Evolutionary conservation across 306 rosid species (phyloP), one percentile per base, ranked within the genome.

Genomic region (Ormosia semicastrata): DNA sequence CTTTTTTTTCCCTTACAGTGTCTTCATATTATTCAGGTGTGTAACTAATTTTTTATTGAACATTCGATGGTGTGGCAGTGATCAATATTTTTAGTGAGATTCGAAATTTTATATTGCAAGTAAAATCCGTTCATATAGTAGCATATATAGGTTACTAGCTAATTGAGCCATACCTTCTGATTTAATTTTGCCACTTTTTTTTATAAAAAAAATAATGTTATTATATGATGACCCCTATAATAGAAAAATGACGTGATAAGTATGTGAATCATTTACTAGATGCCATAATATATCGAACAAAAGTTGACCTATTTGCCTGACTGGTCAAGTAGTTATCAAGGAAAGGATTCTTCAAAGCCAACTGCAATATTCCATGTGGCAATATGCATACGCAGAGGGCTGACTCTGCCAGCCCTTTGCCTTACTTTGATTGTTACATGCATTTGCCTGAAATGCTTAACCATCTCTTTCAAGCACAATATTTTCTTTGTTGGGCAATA

Each of bases 401-500:
- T 44, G 78, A 56, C 78, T 8, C 67, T 32, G 80, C 17, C 24
- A 24, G 24, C 24, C 24, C 24, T 24, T 24, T 24, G 1, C 1
- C 43, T 40, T 24, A 24, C 37, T n/a, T 36, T 59, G 32, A 47
- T 37, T 18, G 46, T 33, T 80, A 47, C 72, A 32, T 44, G 40
- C 46, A 49, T 36, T 60, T 71, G 34, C 52, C 11, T 59, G 30
- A 80, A 60, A 59, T 57, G 53, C 65, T 13, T 12, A 39, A 40
- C 15, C 30, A n/a, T 78, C 82, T 24, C 65, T 71, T 80, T 71
- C 78, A 71, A 47, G 44, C 72, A 71, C 67, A 59, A 32, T 24
- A 39, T 24, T 29, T 76, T 62, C 62, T 44, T 46, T 47, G 60
- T 44, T 76, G 49, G 53, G 30, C 12, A 36, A 29, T 2, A 17